These are phyloP conservation scores for Ajuga reptans DNA, from an alignment of 305 asterid species.

Conservation along the genomic window DNA sequence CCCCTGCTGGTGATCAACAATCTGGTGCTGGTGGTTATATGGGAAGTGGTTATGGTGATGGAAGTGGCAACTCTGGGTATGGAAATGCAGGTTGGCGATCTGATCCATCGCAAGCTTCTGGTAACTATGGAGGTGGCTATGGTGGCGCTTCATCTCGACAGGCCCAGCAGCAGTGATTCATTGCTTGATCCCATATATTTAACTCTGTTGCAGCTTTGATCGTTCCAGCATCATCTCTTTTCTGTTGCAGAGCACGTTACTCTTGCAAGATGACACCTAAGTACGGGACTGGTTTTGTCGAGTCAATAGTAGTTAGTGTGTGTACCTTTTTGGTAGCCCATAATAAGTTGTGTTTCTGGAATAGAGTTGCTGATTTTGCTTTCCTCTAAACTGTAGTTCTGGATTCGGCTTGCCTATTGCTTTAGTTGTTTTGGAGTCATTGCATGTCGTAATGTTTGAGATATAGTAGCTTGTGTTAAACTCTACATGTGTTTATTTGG, in stretches of 20 bases:
- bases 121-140: conserved; percentile 48
- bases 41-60: conserved; percentile 66
- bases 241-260: conserved; percentile 8
- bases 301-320: conserved; percentile 29
- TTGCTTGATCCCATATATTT: conserved; percentile 7
- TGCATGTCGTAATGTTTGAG: too few relatives aligned
- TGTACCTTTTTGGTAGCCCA: conserved; percentile 36
- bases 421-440: too few relatives aligned
- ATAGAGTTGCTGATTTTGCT: conserved; percentile 1
- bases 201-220: conserved; percentile 27
- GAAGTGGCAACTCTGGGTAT: too few relatives aligned
- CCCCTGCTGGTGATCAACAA: conserved; percentile 51
- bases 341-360: too few relatives aligned
- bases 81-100: conserved; percentile 57
- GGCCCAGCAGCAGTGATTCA: conserved; percentile 37
- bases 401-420: conserved; percentile 14
- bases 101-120: conserved; percentile 54
- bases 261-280: conserved; percentile 20
- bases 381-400: conserved; percentile 9
- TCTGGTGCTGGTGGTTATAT: conserved; percentile 48
- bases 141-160: conserved; percentile 47
- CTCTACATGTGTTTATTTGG: too few relatives aligned
- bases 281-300: conserved; percentile 37
- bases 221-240: too few relatives aligned
- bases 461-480: conserved; percentile 1